Evolutionary conservation across 2,329 filamentous ascomycete genomes (phyloP), one percentile per base, ranked within the genome.

Genomic region (Beauveria sp.): DNA sequence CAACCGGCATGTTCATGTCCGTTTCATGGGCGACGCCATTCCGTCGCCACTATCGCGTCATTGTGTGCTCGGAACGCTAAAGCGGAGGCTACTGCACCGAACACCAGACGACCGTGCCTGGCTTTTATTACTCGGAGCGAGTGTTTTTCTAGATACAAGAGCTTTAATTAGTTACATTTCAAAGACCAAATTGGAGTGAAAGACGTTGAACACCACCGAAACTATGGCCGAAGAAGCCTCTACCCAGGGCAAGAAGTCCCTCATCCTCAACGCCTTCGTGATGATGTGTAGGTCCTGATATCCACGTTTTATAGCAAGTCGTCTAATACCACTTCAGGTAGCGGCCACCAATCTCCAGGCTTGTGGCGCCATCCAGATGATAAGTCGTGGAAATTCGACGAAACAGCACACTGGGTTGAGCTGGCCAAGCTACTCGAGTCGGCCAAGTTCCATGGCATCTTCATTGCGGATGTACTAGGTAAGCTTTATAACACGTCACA

Each of bases 311-410:
- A 24, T 43, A 3, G 2, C 16, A 40, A 50, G 5, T 31, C 1
- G 34, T 6, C 38, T 51, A 31, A 59, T 31, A 2, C 20, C 5
- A 20, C 22, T 4, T 1, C 28, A 59, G 56, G 56, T 68, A 72
- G 66, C 56, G 77, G 77, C 1, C 79, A 81, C 51, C 78, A 80
- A 63, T 79, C 77, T 2, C 77, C 78, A 0, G 74, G 76, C 0
- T 70, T 78, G 12, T 79, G 86, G 86, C 77, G 80, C 28, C 86
- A 89, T 67, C 87, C 86, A 1, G 75, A 83, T n/a, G 86, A 89
- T 65, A 76, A 81, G 63, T 88, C 85, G 1, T 78, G 79, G 65
- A 74, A 82, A 22, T 89, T 89, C 70, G 85, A 84, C 67, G 77
- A 80, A 49, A 73, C 87, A 50, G 72, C 80, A 3, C 82, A 87